phyloP scores from a whole-genome alignment of 768 basidiomycete species.

The Trametes punicea region DNA sequence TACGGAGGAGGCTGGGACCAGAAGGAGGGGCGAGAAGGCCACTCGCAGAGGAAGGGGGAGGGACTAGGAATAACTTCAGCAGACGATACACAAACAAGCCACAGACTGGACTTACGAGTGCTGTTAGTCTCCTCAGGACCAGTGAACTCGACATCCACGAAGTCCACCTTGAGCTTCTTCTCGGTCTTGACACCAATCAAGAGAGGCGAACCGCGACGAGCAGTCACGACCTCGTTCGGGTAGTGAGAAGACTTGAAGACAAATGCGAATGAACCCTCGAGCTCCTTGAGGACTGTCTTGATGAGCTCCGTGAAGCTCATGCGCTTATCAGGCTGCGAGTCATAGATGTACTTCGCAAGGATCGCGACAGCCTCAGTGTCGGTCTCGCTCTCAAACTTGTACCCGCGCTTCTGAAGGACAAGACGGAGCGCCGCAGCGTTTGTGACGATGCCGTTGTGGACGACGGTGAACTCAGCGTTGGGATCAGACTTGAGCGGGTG shows the following conservation, averaged over 20 bases:
- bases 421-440: slow-evolving; percentile 85
- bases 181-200: slow-evolving; percentile 99
- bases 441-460: slow-evolving; percentile 99
- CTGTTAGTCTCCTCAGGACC: slow-evolving; percentile 59
- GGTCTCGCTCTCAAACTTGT: slow-evolving; percentile 90
- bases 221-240: slow-evolving; percentile 94
- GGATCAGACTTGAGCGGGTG: slow-evolving; percentile 90
- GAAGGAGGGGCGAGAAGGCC: slow-evolving; percentile 67
- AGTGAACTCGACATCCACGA: slow-evolving; percentile 96
- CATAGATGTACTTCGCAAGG: slow-evolving; percentile 94
- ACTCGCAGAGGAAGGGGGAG: slow-evolving; percentile 43
- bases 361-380: slow-evolving; percentile 98
- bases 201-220: slow-evolving; percentile 95
- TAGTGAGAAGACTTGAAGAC: slow-evolving; percentile 97
- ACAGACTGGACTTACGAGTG: slow-evolving; percentile 34
- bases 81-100: not conserved
- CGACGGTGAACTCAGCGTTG: slow-evolving; percentile 80
- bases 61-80: slow-evolving; percentile 32
- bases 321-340: slow-evolving; percentile 83
- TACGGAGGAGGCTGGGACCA: slow-evolving; percentile 80
- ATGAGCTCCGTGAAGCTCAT: slow-evolving; percentile 86
- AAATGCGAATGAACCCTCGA: slow-evolving; percentile 98
- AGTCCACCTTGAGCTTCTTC: slow-evolving; percentile 99
- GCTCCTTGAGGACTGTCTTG: slow-evolving; percentile 95
- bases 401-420: slow-evolving; percentile 94